These are phyloP conservation scores for Phytophthora tubulina DNA, from an alignment of 352 stramenopile species.

Conservation along the genomic window DNA sequence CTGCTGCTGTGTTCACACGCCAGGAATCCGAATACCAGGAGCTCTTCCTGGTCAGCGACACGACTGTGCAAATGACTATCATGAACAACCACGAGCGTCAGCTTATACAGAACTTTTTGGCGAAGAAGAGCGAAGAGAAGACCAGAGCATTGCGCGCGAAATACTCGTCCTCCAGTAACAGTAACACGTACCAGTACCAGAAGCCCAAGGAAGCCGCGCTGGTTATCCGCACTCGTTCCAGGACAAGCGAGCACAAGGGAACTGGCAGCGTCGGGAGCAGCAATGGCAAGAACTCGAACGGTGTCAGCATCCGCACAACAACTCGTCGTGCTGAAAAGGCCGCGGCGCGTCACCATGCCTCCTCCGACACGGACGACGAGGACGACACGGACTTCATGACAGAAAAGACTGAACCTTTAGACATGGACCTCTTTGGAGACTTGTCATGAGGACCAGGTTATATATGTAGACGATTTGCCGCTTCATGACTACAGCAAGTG, in stretches of 20 bases:
- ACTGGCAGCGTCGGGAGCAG: constrained; percentile 61
- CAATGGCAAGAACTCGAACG: constrained; percentile 55
- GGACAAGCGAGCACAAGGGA: constrained; percentile 63
- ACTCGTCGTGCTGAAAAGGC: constrained; percentile 36
- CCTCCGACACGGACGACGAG: constrained; percentile 82
- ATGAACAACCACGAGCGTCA: constrained; percentile 60
- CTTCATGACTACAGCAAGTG: constrained; percentile 10
- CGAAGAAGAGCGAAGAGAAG: constrained; percentile 72
- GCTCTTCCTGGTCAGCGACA: constrained; percentile 76
- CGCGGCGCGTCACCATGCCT: constrained; percentile 38
- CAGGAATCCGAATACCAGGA: constrained; percentile 68
- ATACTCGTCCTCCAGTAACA: constrained; percentile 54
- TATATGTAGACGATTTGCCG: constrained; percentile 10
- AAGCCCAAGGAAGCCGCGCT: constrained; percentile 84
- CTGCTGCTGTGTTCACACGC: constrained; percentile 33
- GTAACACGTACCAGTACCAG: constrained; percentile 65
- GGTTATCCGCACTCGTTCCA: constrained; percentile 82
- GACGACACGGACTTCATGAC: constrained; percentile 66
- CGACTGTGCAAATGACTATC: constrained; percentile 40
- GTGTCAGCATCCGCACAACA: constrained; percentile 68
- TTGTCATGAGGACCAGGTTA: constrained; percentile 34
- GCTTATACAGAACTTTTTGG: constrained; percentile 65
- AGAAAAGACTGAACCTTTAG: constrained; percentile 49
- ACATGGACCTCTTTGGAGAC: constrained; percentile 59
- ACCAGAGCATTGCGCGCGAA: constrained; percentile 52